Evolutionary conservation across 2,329 filamentous ascomycete genomes (phyloP).

Genomic region (Torrubiella hemipterigena): DNA sequence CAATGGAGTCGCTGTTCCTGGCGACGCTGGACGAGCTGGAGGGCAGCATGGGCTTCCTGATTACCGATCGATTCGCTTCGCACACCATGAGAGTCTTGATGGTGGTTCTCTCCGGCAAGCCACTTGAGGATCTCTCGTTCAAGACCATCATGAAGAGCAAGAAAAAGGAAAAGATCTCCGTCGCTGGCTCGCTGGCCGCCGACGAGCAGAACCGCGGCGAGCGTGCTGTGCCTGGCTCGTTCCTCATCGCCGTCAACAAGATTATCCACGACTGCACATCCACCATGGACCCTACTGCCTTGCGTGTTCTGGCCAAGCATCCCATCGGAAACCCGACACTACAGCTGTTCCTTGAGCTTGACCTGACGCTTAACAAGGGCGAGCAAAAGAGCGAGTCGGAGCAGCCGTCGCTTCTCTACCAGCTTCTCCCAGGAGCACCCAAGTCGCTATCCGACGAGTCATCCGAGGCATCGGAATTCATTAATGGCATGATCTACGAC

Average conservation of each 20-base stretch:
- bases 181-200: slow-evolving; percentile 39
- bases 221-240: slow-evolving; percentile 64
- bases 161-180: slow-evolving; percentile 74
- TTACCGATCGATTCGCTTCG: slow-evolving; percentile 83
- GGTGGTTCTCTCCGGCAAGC: slow-evolving; percentile 72
- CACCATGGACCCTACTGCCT: slow-evolving; percentile 64
- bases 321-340: slow-evolving; percentile 85
- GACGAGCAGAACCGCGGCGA: slow-evolving; percentile 30
- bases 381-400: slow-evolving; percentile 29
- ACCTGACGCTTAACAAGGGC: slow-evolving; percentile 60
- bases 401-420: slow-evolving; percentile 51
- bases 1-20: slow-evolving; percentile 79
- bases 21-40: slow-evolving; percentile 80
- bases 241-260: slow-evolving; percentile 65
- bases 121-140: slow-evolving; percentile 56
- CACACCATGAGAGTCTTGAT: slow-evolving; percentile 81
- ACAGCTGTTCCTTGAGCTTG: slow-evolving; percentile 81
- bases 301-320: slow-evolving; percentile 76
- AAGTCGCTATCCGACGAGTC: slow-evolving; percentile 59
- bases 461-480: slow-evolving; percentile 62
- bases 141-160: slow-evolving; percentile 78
- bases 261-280: slow-evolving; percentile 68
- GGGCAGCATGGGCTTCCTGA: slow-evolving; percentile 65
- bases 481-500: slow-evolving; percentile 82
- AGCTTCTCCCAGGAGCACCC: slow-evolving; percentile 65